Conservation (phyloP, 2,329 filamentous ascomycete genomes). For the Fusarium burgessii region DNA sequence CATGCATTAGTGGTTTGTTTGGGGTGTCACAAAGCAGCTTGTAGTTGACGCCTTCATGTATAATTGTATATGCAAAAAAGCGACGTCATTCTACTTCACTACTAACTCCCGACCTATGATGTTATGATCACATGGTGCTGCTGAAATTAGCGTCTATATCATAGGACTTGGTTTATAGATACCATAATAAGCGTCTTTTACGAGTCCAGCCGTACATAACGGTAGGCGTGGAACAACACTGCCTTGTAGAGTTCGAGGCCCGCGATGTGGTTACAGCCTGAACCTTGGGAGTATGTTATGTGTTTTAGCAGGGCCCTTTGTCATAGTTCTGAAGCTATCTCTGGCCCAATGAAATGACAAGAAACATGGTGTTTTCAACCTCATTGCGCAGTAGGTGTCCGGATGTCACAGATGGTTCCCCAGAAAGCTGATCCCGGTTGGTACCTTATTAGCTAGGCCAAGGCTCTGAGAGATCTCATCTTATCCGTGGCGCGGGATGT, state of each 20-base stretch:
- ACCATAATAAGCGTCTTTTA: not conserved
- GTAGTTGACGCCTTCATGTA: constrained; percentile 40
- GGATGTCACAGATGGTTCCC: constrained; percentile 13
- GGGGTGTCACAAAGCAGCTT: constrained; percentile 28
- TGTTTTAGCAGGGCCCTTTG: constrained; percentile 18
- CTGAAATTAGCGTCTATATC: not conserved
- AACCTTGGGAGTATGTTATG: constrained; percentile 8
- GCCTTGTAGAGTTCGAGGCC: constrained; percentile 30
- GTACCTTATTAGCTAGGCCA: constrained; percentile 11
- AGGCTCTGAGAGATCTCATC: constrained; percentile 38
- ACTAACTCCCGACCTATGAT: not conserved
- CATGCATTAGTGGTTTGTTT: constrained; percentile 42
- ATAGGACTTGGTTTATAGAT: not conserved
- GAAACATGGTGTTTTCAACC: constrained; percentile 3
- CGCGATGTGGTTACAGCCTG: constrained; percentile 35
- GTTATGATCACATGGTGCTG: not conserved
- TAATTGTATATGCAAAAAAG: constrained; percentile 46
- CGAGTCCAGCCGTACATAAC: constrained; percentile 1
- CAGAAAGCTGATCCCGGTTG: constrained; percentile 20
- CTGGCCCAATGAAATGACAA: constrained; percentile 32
- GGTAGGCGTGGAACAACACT: constrained; percentile 5
- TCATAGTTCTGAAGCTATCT: constrained; percentile 16
- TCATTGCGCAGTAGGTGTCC: constrained; percentile 14
- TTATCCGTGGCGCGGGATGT: constrained; percentile 36
- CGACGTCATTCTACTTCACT: constrained; percentile 30